phyloP scores from a whole-genome alignment of 2,329 filamentous ascomycete species.

The Colletotrichum truncatum region DNA sequence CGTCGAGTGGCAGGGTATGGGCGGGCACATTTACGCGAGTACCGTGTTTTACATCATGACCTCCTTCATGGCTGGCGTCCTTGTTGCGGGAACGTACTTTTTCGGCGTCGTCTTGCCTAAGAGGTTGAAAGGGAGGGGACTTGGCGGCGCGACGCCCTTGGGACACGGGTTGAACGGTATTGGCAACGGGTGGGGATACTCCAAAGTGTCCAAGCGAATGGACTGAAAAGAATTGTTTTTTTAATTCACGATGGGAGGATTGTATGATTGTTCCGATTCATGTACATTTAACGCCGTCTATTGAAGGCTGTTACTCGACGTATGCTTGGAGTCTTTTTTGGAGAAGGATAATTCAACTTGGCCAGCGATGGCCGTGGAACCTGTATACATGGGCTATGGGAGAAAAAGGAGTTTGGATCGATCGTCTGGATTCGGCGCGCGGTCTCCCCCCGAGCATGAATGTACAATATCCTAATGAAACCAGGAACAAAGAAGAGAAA shows the following conservation, averaged over 20 bases:
- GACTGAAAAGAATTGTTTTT: constrained; percentile 43
- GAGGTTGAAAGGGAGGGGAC: constrained; percentile 56
- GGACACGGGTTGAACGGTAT: constrained; percentile 58
- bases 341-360: neutral
- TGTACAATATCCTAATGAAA: constrained; percentile 22
- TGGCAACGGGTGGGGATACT: constrained; percentile 69
- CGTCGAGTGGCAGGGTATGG: constrained; percentile 73
- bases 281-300: neutral
- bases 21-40: constrained; percentile 70
- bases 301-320: neutral
- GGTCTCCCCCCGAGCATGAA: neutral
- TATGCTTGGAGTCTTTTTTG: constrained; percentile 6
- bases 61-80: constrained; percentile 64
- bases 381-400: constrained; percentile 9
- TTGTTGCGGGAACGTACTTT: constrained; percentile 67
- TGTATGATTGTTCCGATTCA: constrained; percentile 28
- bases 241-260: neutral
- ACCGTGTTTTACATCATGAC: constrained; percentile 71
- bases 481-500: too few species aligned
- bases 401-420: constrained; percentile 17
- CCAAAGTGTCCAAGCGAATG: constrained; percentile 64
- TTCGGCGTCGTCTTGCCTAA: constrained; percentile 67
- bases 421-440: neutral
- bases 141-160: constrained; percentile 67
- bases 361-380: neutral